Base-by-base conservation (phyloP, 441 rosid species). In the California macrophylla region DNA sequence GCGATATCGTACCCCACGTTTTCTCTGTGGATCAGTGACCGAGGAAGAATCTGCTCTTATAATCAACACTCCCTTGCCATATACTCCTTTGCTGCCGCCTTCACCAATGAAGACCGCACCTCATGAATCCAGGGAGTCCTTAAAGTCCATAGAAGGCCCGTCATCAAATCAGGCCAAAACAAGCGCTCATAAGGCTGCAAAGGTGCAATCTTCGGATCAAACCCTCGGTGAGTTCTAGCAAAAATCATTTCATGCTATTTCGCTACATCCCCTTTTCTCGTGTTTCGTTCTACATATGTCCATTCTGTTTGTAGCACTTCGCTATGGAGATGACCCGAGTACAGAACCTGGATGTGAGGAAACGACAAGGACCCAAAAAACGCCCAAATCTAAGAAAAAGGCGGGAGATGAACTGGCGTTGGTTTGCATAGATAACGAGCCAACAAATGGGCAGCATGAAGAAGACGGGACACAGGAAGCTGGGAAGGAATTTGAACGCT, bases 1-100 rank as follows among this genome's bases (percentile, higher is more conserved):
- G n/a, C 83, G 90, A 77, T 20, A 94, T 74, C 85, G 91, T 23
- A 72, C 87, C 62, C 86, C 88, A 5, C 97, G 92, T 72, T 90
- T 86, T 70, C 79, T 75, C 24, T 86, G 95, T 32, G 88, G 92
- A 20, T 82, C 83, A 54, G 47, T 90, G 71, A 80, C 83, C 1
- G 84, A 82, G 83, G 89, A 79, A 18, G 82, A 75, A 72, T 81
- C 87, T 3, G 78, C 82, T 26, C 72, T 90, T 72, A 70, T 64
- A 54, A 77, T 88, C 34, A 80, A 80, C 66, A 82, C 79, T 64
- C 85, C 89, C 54, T 40, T 79, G 36, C 78, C 82, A 16, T 52
- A 78, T 70, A 64, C 63, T 47, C 91, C 90, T 4, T 28, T 85
- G 38, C 38, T 4, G 4, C 32, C 4, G 32, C 32, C 32, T 29